These are phyloP conservation scores for Rhodotorula sp. DNA, from an alignment of 1,284 basidiomycete species.

Conservation along the genomic window DNA sequence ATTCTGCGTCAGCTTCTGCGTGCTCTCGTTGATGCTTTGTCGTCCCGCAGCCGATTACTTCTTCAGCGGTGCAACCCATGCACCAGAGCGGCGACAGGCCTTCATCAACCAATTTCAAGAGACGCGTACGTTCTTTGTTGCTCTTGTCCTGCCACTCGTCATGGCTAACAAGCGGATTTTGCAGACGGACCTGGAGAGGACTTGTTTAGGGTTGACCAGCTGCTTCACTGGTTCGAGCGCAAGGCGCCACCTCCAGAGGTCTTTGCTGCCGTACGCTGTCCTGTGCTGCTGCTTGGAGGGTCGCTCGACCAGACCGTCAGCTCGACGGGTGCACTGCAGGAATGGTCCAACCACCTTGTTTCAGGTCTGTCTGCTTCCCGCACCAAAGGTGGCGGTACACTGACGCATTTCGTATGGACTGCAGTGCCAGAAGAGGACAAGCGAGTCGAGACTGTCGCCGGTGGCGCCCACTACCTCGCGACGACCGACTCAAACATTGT, in stretches of 20 bases:
- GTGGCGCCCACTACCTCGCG: slow-evolving; percentile 17
- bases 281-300: slow-evolving; percentile 16
- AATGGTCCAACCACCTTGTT: slow-evolving; percentile 16
- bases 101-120: slow-evolving; percentile 23
- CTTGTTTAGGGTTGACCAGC: slow-evolving; percentile 12
- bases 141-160: no score
- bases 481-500: slow-evolving; percentile 24
- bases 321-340: slow-evolving; percentile 13
- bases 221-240: slow-evolving; percentile 25
- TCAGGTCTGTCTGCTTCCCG: not conserved
- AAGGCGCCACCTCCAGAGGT: slow-evolving; percentile 4
- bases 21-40: not conserved
- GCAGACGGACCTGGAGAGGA: slow-evolving; percentile 13
- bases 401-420: not conserved
- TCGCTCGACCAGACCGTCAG: slow-evolving; percentile 17
- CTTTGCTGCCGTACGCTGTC: slow-evolving; percentile 13
- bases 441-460: slow-evolving; percentile 19
- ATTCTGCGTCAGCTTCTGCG: no score
- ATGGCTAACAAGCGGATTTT: not conserved
- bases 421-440: slow-evolving; percentile 7
- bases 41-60: slow-evolving; percentile 21
- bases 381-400: no score
- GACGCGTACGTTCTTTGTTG: slow-evolving; percentile 2
- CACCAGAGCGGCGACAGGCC: slow-evolving; percentile 4
- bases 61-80: not conserved